Conservation (phyloP, 495 filamentous ascomycete genomes). For the Parathielavia hyrcaniae region DNA sequence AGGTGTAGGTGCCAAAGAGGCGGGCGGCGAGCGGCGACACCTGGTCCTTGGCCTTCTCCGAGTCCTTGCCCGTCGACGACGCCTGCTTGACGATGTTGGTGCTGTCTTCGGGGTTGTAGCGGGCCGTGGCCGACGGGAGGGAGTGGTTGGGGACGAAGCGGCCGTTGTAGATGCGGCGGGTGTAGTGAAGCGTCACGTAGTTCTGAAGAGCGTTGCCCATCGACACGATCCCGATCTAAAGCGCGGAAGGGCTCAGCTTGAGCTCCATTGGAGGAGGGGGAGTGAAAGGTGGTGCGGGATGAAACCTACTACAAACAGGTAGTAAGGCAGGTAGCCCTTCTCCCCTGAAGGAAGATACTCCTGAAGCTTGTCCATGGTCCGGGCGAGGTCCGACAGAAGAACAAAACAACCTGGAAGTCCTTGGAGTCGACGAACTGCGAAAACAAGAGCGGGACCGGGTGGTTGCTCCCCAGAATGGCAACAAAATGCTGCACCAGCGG, state of each 20-base stretch:
- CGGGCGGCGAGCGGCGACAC: conserved; percentile 70
- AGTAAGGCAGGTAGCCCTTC: conserved; percentile 45
- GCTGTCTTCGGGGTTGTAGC: conserved; percentile 44
- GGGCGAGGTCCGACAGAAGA: too few species aligned
- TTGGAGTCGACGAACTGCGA: too few species aligned
- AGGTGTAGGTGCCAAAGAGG: conserved; percentile 88
- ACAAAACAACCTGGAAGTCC: background rate
- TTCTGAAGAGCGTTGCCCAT: conserved; percentile 76
- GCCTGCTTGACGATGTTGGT: conserved; percentile 39
- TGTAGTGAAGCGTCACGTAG: conserved; percentile 66
- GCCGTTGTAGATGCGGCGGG: conserved; percentile 67
- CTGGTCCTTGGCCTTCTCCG: conserved; percentile 46
- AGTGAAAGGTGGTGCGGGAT: background rate
- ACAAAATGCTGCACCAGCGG: too few species aligned
- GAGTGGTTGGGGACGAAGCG: conserved; percentile 42
- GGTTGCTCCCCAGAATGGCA: too few species aligned
- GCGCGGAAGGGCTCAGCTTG: background rate
- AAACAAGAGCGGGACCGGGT: too few species aligned
- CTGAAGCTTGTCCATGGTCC: conserved; percentile 36
- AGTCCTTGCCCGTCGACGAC: conserved; percentile 43
- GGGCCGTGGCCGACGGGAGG: conserved; percentile 28
- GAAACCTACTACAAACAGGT: conserved; percentile 43
- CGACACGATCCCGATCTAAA: conserved; percentile 67
- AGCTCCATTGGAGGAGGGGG: background rate
- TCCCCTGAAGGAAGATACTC: conserved; percentile 36